These are phyloP conservation scores for Colletotrichum phormii DNA, from an alignment of 2,329 filamentous ascomycete genomes.

Conservation along the genomic window DNA sequence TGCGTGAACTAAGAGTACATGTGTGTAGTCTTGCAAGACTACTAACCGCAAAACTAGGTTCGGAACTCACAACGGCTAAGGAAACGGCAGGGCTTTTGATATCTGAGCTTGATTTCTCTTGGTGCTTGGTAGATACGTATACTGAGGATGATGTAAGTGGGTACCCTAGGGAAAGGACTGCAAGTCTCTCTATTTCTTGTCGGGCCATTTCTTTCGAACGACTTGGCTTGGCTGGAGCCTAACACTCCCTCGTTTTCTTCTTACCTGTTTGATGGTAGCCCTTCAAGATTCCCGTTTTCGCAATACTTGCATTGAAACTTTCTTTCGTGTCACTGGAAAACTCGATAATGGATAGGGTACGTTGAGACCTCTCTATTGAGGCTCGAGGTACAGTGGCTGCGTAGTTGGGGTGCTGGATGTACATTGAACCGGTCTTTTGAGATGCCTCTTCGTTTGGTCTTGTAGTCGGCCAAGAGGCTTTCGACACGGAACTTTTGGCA, in stretches of 20 bases:
- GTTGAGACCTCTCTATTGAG: too few relatives aligned
- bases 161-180: neutral
- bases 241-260: neutral
- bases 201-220: neutral
- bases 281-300: neutral
- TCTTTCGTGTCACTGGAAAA: too few relatives aligned
- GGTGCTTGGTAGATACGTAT: neutral
- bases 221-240: neutral
- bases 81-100: neutral
- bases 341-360: neutral
- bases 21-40: neutral
- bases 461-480: too few relatives aligned
- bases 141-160: neutral
- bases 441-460: too few relatives aligned
- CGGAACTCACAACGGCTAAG: neutral
- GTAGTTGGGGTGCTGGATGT: too few relatives aligned
- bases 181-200: neutral
- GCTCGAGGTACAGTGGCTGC: too few relatives aligned
- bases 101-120: neutral
- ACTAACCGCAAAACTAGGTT: neutral
- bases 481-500: too few relatives aligned
- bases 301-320: neutral
- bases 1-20: neutral
- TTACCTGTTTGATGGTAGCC: neutral
- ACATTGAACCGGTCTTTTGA: too few relatives aligned